These are phyloP conservation scores for Lepidium aucheri DNA, from an alignment of 345 rosid genomes.

Conservation along the genomic window DNA sequence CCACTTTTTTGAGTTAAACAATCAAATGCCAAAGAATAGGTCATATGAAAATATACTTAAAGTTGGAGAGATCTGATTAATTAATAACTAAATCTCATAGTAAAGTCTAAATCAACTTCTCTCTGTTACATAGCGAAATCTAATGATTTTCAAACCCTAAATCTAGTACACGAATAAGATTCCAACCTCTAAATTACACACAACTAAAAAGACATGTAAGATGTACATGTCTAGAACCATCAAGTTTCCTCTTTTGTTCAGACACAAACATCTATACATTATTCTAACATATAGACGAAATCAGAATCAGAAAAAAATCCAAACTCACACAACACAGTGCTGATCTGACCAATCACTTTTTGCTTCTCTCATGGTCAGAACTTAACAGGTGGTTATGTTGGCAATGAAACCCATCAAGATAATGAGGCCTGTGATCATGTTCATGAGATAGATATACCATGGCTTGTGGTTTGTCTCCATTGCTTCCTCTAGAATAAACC, in stretches of 20 bases:
- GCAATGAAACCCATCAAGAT: conserved; percentile 9
- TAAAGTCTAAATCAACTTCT: too few relatives aligned
- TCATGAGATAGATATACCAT: neutral
- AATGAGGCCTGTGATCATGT: neutral
- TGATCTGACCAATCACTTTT: neutral
- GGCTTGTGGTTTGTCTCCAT: neutral
- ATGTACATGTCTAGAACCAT: neutral
- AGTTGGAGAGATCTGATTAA: too few relatives aligned
- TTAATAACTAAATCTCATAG: too few relatives aligned
- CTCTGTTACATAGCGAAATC: too few relatives aligned
- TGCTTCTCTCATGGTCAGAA: neutral
- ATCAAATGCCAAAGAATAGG: too few relatives aligned
- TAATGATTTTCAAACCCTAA: neutral
- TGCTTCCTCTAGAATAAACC: neutral
- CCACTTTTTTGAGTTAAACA: too few relatives aligned
- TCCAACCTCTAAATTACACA: neutral
- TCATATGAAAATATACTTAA: too few relatives aligned
- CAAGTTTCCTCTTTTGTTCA: neutral
- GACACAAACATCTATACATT: neutral
- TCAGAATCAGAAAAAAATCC: neutral
- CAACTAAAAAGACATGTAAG: neutral
- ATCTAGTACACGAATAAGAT: neutral
- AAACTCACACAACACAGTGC: too few relatives aligned
- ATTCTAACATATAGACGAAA: neutral
- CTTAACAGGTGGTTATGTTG: neutral